Evolutionary conservation across 1,284 basidiomycete genomes (phyloP), one percentile per base, ranked within the genome.

Genomic region (Cutaneotrichosporon cyanovorans): DNA sequence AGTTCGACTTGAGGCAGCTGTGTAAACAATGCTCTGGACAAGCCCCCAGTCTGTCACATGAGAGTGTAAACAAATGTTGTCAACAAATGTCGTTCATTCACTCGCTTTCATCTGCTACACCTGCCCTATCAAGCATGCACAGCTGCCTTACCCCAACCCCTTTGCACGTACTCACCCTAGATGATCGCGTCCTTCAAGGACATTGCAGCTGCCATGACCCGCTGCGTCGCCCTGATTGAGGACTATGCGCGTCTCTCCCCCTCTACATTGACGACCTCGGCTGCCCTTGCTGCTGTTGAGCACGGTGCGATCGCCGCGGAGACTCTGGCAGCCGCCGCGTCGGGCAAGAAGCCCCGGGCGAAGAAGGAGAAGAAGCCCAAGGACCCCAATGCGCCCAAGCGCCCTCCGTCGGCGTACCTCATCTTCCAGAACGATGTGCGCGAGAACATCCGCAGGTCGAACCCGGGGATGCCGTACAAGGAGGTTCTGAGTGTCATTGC

Each of bases 401-500:
- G 90, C 15, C 90, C 93, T 21, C 80, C 91, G 18, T 89, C 88
- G 16, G 91, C 91, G 16, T 98, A 96, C 75, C 82, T 98, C 66
- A 77, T 95, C 60, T 98, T 86, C 78, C 93, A 96, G 73, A 96
- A 96, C 68, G 84, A 87, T 36, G 78, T 91, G 50, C 83, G 91
- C 61, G 80, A 82, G 53, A 74, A 79, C 55, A 57, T 71, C 33
- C 53, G 59, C 37, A 74, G 74, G 39, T 72, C 77, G 57, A 74
- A 85, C 66, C 84, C 86, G 4, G 72, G 73, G 10, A 72, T 87
- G 50, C 71, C 78, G 35, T 83, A 92, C 65, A 72, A 78, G 45
- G 88, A 92, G 53, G 73, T 93, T 21, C 73, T 92, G 54, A 68
- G 69, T 37, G 68, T 84, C 56, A 85, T 93, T 57, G 77, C 84